These are phyloP conservation scores for Nemania sp. DNA, from an alignment of 2,329 filamentous ascomycete species.

Conservation along the genomic window DNA sequence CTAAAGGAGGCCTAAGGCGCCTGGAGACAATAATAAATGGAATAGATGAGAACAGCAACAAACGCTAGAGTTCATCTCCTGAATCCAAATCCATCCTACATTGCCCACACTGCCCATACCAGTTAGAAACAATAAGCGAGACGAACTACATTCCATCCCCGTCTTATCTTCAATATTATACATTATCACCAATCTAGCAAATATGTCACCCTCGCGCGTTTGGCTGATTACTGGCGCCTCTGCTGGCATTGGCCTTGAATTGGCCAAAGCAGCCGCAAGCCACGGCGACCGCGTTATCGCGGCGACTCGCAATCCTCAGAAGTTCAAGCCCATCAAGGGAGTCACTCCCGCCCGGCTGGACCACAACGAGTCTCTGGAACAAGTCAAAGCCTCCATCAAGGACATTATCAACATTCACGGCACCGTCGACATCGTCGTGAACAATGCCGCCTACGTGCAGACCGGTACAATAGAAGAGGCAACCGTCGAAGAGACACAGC, in stretches of 20 bases:
- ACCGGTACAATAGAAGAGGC: constrained; percentile 50
- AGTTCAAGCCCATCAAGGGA: constrained; percentile 40
- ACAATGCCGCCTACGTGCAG: constrained; percentile 51
- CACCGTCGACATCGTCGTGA: constrained; percentile 50
- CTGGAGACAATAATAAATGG: too few relatives aligned
- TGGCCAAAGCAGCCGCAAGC: constrained; percentile 48
- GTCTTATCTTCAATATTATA: background rate
- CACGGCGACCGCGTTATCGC: constrained; percentile 54
- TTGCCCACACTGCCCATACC: too few relatives aligned
- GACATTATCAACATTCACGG: constrained; percentile 46
- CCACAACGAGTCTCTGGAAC: constrained; percentile 43
- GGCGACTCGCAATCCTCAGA: constrained; percentile 47
- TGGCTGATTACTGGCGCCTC: constrained; percentile 57
- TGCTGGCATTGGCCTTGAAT: constrained; percentile 51
- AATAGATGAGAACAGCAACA: too few relatives aligned
- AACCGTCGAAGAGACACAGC: constrained; percentile 30
- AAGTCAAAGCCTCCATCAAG: constrained; percentile 44
- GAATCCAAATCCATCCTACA: too few relatives aligned
- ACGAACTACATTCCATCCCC: too few relatives aligned
- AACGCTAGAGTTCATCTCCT: too few relatives aligned
- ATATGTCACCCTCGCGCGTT: constrained; percentile 29
- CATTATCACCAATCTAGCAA: background rate
- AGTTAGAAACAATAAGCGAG: too few relatives aligned
- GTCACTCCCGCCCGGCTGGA: constrained; percentile 46
- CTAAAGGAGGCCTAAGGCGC: too few relatives aligned